A percentile compares a stretch with the other conserved stretches of the same genome.
These are phyloP conservation scores for Chlamydomonas eustigma DNA, from an alignment of 139 green algal species.

Conservation along the genomic window DNA sequence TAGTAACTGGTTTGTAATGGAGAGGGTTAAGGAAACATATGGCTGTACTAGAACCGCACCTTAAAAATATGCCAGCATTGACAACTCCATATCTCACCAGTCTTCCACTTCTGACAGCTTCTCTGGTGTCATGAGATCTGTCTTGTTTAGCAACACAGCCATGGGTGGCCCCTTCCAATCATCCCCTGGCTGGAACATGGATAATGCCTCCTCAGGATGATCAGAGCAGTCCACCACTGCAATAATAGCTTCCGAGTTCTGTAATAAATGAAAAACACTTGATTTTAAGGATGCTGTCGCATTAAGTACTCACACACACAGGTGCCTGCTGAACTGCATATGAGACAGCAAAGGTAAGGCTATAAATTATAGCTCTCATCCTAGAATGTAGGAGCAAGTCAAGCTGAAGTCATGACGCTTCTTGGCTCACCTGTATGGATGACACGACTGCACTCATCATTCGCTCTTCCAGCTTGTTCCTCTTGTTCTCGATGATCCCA, in stretches of 20 bases:
- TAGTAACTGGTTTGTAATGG: too few relatives aligned
- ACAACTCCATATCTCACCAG: slow-evolving; percentile 37
- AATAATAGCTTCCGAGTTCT: slow-evolving; percentile 68
- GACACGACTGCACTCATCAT: slow-evolving; percentile 87
- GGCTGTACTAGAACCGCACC: too few relatives aligned
- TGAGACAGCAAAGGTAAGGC: too few relatives aligned
- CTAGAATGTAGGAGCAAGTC: too few relatives aligned
- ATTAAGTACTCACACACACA: too few relatives aligned
- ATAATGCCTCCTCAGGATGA: slow-evolving; percentile 49
- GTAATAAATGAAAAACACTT: too few relatives aligned
- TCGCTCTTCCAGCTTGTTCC: slow-evolving; percentile 81
- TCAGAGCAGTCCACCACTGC: slow-evolving; percentile 67
- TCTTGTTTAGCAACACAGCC: slow-evolving; percentile 81
- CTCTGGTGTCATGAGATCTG: slow-evolving; percentile 52
- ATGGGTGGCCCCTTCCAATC: slow-evolving; percentile 64
- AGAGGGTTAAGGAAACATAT: too few relatives aligned
- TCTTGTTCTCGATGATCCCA: slow-evolving; percentile 72
- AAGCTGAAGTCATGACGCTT: too few relatives aligned
- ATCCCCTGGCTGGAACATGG: slow-evolving; percentile 54
- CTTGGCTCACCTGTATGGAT: slow-evolving; percentile 24
- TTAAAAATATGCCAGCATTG: neutral
- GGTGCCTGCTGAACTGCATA: too few relatives aligned
- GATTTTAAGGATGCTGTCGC: too few relatives aligned
- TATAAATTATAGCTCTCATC: too few relatives aligned
- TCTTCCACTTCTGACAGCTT: slow-evolving; percentile 37